phyloP scores from a whole-genome alignment of 805 yeast species.

The Ogataea pini region DNA sequence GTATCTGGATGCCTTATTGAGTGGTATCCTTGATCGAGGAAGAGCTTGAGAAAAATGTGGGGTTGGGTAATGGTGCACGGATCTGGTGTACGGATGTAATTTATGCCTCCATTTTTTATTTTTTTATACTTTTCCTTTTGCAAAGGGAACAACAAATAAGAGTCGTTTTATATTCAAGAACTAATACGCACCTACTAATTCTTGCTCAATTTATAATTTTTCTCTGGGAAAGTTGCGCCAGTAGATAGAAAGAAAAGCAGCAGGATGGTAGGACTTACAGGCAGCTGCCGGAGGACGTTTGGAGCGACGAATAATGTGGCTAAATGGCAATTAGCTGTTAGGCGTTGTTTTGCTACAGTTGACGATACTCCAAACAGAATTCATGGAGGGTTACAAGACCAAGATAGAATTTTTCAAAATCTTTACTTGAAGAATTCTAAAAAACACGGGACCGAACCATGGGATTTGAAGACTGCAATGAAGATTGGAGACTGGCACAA shows the following conservation, averaged over 20 bases:
- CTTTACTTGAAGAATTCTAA: constrained; percentile 53
- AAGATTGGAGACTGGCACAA: constrained; percentile 91
- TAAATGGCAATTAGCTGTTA: background rate
- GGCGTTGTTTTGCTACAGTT: constrained; percentile 41
- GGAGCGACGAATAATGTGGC: constrained; percentile 3
- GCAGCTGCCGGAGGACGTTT: constrained; percentile 7
- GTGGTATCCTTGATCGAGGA: constrained; percentile 2
- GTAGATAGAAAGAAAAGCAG: background rate
- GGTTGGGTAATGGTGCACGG: background rate
- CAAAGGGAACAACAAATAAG: constrained; percentile 13
- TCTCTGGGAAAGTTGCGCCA: background rate
- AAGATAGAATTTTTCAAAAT: constrained; percentile 86
- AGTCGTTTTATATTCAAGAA: constrained; percentile 9
- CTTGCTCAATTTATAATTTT: background rate
- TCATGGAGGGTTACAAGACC: constrained; percentile 77
- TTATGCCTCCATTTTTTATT: too few species aligned
- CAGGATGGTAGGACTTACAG: constrained; percentile 12
- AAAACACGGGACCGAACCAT: constrained; percentile 56
- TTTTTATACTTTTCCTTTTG: too few species aligned
- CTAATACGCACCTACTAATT: too few species aligned
- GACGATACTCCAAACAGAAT: constrained; percentile 52
- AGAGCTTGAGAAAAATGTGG: background rate
- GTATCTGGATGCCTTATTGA: constrained; percentile 9
- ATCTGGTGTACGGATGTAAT: constrained; percentile 1
- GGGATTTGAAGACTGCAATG: constrained; percentile 69